These are phyloP conservation scores for Cutaneotrichosporon spelunceum DNA, from an alignment of 1,284 basidiomycete species.

Conservation along the genomic window DNA sequence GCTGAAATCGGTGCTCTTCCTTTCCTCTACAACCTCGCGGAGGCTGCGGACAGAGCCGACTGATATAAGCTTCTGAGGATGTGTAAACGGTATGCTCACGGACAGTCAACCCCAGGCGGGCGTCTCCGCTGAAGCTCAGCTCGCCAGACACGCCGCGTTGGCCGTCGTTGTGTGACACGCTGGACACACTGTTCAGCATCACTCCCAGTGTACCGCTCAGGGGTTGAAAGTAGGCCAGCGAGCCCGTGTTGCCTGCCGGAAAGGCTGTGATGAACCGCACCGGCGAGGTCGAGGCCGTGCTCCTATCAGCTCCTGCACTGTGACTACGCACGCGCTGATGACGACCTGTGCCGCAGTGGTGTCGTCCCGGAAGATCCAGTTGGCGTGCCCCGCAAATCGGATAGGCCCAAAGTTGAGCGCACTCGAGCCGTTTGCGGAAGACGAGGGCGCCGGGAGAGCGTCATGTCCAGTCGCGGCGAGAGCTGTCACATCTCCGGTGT, in stretches of 20 bases:
- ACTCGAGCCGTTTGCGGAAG: neutral
- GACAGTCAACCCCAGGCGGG: slow-evolving; percentile 51
- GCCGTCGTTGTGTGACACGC: slow-evolving; percentile 28
- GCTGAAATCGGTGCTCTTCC: slow-evolving; percentile 52
- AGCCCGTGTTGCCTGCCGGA: slow-evolving; percentile 54
- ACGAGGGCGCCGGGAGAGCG: too few species aligned
- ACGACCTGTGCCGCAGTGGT: slow-evolving; percentile 52
- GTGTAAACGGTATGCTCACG: slow-evolving; percentile 29
- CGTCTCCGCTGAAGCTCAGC: slow-evolving; percentile 47
- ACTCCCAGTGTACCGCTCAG: slow-evolving; percentile 26
- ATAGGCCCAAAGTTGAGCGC: slow-evolving; percentile 33
- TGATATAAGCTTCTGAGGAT: slow-evolving; percentile 11
- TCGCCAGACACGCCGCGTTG: slow-evolving; percentile 52
- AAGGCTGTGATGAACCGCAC: slow-evolving; percentile 53
- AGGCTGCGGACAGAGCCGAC: slow-evolving; percentile 54
- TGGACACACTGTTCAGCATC: slow-evolving; percentile 34
- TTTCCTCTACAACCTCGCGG: slow-evolving; percentile 50
- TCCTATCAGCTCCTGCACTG: slow-evolving; percentile 26
- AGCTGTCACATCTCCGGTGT: neutral
- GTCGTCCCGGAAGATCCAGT: slow-evolving; percentile 54
- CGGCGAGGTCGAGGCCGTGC: slow-evolving; percentile 36
- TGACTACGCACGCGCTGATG: slow-evolving; percentile 34
- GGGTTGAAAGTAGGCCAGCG: slow-evolving; percentile 51
- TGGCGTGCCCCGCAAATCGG: slow-evolving; percentile 51
- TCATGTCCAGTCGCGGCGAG: too few species aligned